Percentiles rank a stretch among this genome's conserved stretches.
These are phyloP conservation scores for Aristolochia contorta DNA, from an alignment of 164 flowering plant species.

Conservation along the genomic window DNA sequence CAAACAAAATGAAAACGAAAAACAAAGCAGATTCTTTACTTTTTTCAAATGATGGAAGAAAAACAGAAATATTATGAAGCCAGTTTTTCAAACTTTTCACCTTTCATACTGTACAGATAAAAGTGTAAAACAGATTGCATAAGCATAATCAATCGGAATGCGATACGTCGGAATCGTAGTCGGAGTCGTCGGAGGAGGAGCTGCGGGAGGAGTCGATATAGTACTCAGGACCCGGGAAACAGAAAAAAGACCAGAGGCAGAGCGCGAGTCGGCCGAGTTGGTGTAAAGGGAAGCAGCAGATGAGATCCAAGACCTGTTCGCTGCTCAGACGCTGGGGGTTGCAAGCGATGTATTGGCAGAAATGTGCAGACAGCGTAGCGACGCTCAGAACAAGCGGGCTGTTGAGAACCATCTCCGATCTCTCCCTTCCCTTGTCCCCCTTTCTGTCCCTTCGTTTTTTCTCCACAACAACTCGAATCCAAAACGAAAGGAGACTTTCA, in stretches of 20 bases:
- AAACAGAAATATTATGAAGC: no score
- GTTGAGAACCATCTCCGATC: constrained; percentile 54
- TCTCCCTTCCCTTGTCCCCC: neutral
- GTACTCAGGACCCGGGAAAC: constrained; percentile 32
- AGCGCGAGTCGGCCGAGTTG: constrained; percentile 56
- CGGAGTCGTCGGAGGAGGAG: constrained; percentile 13
- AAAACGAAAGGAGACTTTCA: no score
- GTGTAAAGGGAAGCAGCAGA: constrained; percentile 69
- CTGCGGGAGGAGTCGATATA: constrained; percentile 13
- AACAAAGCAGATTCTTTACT: no score
- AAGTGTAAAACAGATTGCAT: no score
- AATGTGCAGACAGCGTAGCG: constrained; percentile 54
- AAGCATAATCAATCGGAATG: constrained; percentile 24
- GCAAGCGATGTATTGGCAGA: constrained; percentile 80
- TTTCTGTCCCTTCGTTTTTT: neutral
- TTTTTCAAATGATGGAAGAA: no score
- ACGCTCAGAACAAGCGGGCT: constrained; percentile 40
- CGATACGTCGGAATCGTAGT: constrained; percentile 14
- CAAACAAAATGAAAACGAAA: no score
- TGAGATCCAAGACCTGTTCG: constrained; percentile 50
- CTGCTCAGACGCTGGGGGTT: constrained; percentile 59
- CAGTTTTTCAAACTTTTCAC: no score
- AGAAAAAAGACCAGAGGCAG: constrained; percentile 53
- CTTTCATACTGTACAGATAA: no score
- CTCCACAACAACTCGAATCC: neutral